phyloP scores from a whole-genome alignment of 1,139 yeast genomes.

The Blastobotrys persicus region DNA sequence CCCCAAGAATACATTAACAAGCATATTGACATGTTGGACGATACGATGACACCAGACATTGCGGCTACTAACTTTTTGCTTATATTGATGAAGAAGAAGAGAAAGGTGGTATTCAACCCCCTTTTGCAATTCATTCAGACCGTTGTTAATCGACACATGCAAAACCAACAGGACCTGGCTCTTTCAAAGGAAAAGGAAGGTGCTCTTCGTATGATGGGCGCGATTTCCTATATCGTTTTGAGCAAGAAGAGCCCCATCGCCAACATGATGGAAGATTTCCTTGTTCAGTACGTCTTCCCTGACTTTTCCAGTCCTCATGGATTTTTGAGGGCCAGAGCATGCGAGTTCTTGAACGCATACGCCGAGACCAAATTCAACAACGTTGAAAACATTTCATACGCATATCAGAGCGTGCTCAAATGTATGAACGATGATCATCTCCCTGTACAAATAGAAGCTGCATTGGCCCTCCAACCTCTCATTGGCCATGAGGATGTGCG shows the following conservation, averaged over 20 bases:
- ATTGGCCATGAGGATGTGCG: conserved; percentile 63
- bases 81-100: conserved; percentile 65
- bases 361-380: conserved; percentile 60
- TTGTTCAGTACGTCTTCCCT: conserved; percentile 66
- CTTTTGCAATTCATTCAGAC: conserved; percentile 65
- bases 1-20: conserved; percentile 89
- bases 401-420: conserved; percentile 66
- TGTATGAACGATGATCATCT: conserved; percentile 57
- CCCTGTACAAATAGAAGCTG: conserved; percentile 82
- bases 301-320: conserved; percentile 62
- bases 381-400: conserved; percentile 47
- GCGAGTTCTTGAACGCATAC: conserved; percentile 71
- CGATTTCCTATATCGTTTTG: conserved; percentile 60
- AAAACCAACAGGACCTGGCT: conserved; percentile 48
- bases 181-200: conserved; percentile 78
- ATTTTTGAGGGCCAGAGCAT: conserved; percentile 81
- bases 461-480: conserved; percentile 81
- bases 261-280: conserved; percentile 65
- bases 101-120: conserved; percentile 56
- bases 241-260: conserved; percentile 57
- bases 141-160: conserved; percentile 46
- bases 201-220: conserved; percentile 71
- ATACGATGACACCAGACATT: conserved; percentile 70
- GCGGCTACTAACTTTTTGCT: conserved; percentile 78
- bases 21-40: conserved; percentile 70